Evolutionary conservation across 257 asterid genomes (phyloP).

Genomic region (Scutellaria galericulata): DNA sequence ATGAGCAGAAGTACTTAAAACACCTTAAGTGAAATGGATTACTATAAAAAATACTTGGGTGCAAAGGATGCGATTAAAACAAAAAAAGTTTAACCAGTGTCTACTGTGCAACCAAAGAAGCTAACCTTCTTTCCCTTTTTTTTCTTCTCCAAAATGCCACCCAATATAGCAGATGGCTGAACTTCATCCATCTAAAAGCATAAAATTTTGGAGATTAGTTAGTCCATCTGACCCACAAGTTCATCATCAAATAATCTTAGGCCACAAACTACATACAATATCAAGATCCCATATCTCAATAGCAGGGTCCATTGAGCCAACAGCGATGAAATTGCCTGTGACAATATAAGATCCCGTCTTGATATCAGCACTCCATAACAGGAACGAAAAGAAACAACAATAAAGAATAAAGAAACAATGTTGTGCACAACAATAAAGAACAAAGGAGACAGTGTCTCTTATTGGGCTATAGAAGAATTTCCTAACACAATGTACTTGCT

Average conservation of each 20-base stretch:
- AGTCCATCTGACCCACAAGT: constrained; percentile 20
- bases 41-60: neutral
- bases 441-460: neutral
- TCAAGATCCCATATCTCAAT: constrained; percentile 99
- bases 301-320: constrained; percentile 92
- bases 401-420: neutral
- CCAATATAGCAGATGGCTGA: constrained; percentile 75
- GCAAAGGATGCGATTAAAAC: neutral
- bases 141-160: constrained; percentile 78
- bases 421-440: neutral
- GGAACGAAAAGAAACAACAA: neutral
- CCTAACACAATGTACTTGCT: neutral
- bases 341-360: constrained; percentile 27
- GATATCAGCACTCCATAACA: constrained; percentile 22
- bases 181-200: constrained; percentile 82
- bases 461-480: neutral
- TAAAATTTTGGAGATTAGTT: constrained; percentile 26
- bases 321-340: constrained; percentile 85
- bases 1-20: constrained; percentile 10
- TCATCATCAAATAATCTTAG: constrained; percentile 11
- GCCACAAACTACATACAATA: constrained; percentile 54
- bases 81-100: neutral
- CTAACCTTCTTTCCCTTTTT: constrained; percentile 78
- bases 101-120: constrained; percentile 2
- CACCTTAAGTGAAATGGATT: constrained; percentile 9